A percentile compares a stretch with the other conserved stretches of the same genome.
phyloP scores from a whole-genome alignment of 768 basidiomycete species.

The Agaricus subrufescens region DNA sequence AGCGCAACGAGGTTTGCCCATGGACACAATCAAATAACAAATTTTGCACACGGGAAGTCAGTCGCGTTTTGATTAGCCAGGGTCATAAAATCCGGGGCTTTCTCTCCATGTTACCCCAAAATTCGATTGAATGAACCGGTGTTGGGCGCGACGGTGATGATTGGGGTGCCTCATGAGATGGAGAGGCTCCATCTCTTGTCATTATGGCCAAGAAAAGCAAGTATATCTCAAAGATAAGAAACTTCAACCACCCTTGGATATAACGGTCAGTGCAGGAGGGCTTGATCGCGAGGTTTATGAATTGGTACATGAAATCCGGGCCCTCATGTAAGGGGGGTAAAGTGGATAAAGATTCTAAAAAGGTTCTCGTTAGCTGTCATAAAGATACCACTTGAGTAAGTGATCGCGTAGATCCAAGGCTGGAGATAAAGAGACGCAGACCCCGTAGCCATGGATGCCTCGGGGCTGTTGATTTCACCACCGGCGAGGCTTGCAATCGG shows the following conservation, averaged over 20 bases:
- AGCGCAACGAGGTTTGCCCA: not conserved
- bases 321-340: slow-evolving; percentile 3
- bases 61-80: not conserved
- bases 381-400: not conserved
- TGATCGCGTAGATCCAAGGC: not conserved
- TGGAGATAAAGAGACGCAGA: slow-evolving; percentile 3
- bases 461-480: not conserved
- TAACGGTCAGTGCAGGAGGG: slow-evolving; percentile 4
- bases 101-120: not conserved
- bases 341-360: not conserved
- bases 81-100: not conserved
- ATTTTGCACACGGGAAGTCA: not conserved
- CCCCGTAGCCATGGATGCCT: slow-evolving; percentile 11
- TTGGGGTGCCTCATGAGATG: not conserved
- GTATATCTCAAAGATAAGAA: not conserved
- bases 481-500: not conserved
- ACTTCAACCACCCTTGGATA: slow-evolving; percentile 3
- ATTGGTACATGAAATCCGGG: slow-evolving; percentile 2
- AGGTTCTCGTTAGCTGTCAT: not conserved
- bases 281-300: slow-evolving; percentile 10
- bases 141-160: not conserved
- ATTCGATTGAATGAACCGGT: not conserved
- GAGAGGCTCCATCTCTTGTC: not conserved
- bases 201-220: not conserved
- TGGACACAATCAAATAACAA: not conserved